Base-by-base conservation (phyloP, 1,284 basidiomycete genomes). In the Boletus austroedulis region DNA sequence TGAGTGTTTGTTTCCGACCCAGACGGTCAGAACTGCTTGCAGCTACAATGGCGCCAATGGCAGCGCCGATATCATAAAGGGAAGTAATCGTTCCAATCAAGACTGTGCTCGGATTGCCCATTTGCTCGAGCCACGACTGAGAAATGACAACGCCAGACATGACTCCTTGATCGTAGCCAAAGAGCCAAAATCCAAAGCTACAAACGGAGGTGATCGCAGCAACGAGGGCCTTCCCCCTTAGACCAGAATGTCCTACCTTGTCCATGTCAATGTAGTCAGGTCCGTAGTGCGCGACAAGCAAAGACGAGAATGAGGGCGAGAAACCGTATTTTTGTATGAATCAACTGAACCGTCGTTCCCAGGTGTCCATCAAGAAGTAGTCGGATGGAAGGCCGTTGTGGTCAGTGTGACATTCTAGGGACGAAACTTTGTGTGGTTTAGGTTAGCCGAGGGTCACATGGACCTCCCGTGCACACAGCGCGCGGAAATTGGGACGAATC, bases 81-180 rank as follows among this genome's bases (percentile, higher is more conserved):
- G 61, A 64, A 2, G 63, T 64, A 24, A 62, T 65, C 7, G 63
- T 62, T n/a, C 62, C 62, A n/a, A 62, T 63, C 62, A 62, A 59
- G 1, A 62, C 63, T 9, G 60, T 53, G 21, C 63, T 65, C 21
- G 63, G 62, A 49, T 65, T 46, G 12, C 55, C 62, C 62, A 62
- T 62, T 28, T 63, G 63, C n/a, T n/a, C 31, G 48, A 63, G 55
- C 61, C 62, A 63, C 19, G 55, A 44, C 45, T 60, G 51, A 45
- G 62, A 65, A 15, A 63, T 5, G 9, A 63, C 55, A 1, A 65
- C 51, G 11, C 63, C 61, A 10, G 61, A 65, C 61, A 62, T 64
- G 12, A 63, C 56, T 0, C 63, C 63, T 41, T 59, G 62, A 59
- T 65, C 60, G 43, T 63, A 63, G 9, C 64, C 63, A 60, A 63